Evolutionary conservation across 345 rosid species (phyloP).

Genomic region (Barbarea vulgaris): DNA sequence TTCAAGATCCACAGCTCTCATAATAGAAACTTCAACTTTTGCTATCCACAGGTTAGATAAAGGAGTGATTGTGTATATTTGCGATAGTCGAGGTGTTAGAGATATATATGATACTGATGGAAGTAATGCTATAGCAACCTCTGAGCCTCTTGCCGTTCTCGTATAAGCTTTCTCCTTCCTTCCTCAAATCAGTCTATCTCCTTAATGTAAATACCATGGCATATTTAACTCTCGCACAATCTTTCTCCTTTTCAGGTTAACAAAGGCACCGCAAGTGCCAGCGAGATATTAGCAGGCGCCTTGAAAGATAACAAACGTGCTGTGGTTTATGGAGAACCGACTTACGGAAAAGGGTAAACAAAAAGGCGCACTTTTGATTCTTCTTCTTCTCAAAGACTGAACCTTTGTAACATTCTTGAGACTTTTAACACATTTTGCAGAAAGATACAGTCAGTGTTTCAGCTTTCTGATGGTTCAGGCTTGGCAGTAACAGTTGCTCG

Average conservation of each 20-base stretch:
- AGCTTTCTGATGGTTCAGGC: constrained; percentile 96
- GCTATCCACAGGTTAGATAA: constrained; percentile 77
- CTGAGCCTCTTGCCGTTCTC: constrained; percentile 85
- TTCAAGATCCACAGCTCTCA: not conserved
- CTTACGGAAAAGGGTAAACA: constrained; percentile 93
- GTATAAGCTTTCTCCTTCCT: constrained; percentile 42
- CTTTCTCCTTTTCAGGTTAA: constrained; percentile 61
- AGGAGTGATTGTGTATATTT: constrained; percentile 91
- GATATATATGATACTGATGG: constrained; percentile 95
- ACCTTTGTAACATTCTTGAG: not conserved
- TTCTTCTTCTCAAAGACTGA: not conserved
- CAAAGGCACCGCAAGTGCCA: constrained; percentile 99
- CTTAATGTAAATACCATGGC: not conserved
- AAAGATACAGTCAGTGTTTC: constrained; percentile 93
- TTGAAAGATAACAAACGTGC: constrained; percentile 95
- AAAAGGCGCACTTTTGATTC: not conserved
- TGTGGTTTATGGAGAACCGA: constrained; percentile 80
- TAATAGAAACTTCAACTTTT: not conserved
- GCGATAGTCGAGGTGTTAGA: constrained; percentile 82
- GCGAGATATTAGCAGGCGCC: constrained; percentile 92
- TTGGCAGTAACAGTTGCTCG: constrained; percentile 93
- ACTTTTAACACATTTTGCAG: constrained; percentile 47
- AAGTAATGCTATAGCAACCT: constrained; percentile 69
- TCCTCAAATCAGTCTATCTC: not conserved
- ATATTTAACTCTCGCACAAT: constrained; percentile 1